Conservation (phyloP, 768 basidiomycete species). For the Tricholoma bakamatsutake region DNA sequence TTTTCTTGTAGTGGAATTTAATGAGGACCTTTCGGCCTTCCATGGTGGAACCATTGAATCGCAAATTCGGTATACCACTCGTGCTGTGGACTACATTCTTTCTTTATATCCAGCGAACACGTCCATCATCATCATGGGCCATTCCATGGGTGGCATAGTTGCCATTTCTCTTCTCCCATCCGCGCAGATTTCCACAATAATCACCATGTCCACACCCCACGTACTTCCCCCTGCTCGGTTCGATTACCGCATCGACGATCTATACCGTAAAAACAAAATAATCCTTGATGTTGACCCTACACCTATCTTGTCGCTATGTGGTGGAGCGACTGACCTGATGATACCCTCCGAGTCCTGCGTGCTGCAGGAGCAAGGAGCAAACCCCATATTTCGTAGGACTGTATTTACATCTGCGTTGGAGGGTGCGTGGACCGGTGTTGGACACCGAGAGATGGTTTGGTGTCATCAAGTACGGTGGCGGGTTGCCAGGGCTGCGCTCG, state of each 20-base stretch:
- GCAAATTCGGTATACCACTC: conserved; percentile 69
- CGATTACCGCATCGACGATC: conserved; percentile 69
- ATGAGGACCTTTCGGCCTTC: conserved; percentile 95
- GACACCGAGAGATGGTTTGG: conserved; percentile 97
- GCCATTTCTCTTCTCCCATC: conserved; percentile 75
- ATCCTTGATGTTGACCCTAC: conserved; percentile 42
- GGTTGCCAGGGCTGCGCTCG: conserved; percentile 73
- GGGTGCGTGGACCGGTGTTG: conserved; percentile 93
- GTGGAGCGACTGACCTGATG: conserved; percentile 88
- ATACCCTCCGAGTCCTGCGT: conserved; percentile 88
- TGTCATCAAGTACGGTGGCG: conserved; percentile 95
- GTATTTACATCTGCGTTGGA: conserved; percentile 85
- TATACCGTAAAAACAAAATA: conserved; percentile 50
- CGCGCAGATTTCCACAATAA: conserved; percentile 60
- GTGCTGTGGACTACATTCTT: conserved; percentile 72
- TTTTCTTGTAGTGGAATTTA: conserved; percentile 72
- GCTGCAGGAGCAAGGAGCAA: conserved; percentile 31
- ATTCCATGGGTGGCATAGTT: conserved; percentile 97
- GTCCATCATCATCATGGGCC: conserved; percentile 74
- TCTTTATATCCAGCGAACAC: conserved; percentile 65
- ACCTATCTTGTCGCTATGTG: conserved; percentile 80
- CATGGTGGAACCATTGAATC: conserved; percentile 85
- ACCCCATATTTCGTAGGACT: conserved; percentile 43
- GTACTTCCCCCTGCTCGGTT: conserved; percentile 83
- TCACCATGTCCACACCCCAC: conserved; percentile 98